Percentiles rank a stretch among this genome's conserved stretches.
Evolutionary conservation across 805 yeast genomes (phyloP).

Genomic region (Schizosaccharomyces octosporus): DNA sequence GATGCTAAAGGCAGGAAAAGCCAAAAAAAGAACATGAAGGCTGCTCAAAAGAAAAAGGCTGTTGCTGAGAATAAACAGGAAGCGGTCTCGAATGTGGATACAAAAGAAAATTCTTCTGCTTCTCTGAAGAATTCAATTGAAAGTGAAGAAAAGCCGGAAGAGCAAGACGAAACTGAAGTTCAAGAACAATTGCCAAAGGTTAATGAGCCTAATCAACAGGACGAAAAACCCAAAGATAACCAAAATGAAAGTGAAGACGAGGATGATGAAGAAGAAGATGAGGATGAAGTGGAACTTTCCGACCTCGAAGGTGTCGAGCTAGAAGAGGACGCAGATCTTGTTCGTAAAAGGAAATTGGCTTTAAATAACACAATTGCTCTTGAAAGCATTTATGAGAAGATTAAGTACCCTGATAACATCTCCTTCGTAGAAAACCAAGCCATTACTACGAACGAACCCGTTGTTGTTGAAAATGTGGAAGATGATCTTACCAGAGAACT

Average conservation of each 20-base stretch:
- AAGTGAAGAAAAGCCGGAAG: slow-evolving; percentile 19
- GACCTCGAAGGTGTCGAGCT: slow-evolving; percentile 64
- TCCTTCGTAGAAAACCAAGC: slow-evolving; percentile 70
- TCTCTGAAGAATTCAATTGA: not conserved
- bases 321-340: slow-evolving; percentile 85
- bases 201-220: slow-evolving; percentile 17
- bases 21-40: not conserved
- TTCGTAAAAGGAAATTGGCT: slow-evolving; percentile 75
- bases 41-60: not conserved
- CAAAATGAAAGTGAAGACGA: slow-evolving; percentile 15
- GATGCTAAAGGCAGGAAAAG: not conserved
- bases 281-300: slow-evolving; percentile 44
- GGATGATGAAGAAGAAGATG: slow-evolving; percentile 27
- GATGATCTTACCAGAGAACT: slow-evolving; percentile 92
- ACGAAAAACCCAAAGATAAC: no score
- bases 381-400: slow-evolving; percentile 10
- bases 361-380: slow-evolving; percentile 67
- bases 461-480: slow-evolving; percentile 40
- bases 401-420: slow-evolving; percentile 33
- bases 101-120: not conserved
- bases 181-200: slow-evolving; percentile 59
- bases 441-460: slow-evolving; percentile 31
- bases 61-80: no score
- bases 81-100: not conserved
- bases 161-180: slow-evolving; percentile 27